These are phyloP conservation scores for Dacryopinax primogenitus DNA, from an alignment of 768 basidiomycete genomes.

Conservation along the genomic window DNA sequence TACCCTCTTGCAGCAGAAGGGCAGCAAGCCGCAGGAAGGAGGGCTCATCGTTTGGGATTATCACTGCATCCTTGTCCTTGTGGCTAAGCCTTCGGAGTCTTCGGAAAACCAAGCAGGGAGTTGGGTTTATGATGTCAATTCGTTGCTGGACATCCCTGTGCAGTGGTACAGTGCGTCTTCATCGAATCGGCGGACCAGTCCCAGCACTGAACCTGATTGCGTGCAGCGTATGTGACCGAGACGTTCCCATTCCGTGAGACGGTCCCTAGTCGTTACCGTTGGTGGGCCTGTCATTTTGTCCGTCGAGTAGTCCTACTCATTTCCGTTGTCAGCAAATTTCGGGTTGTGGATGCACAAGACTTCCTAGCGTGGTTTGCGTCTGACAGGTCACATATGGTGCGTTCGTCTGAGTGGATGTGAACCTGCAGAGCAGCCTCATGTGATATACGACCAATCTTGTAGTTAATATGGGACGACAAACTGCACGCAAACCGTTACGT, in stretches of 20 bases:
- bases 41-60: constrained; percentile 57
- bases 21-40: constrained; percentile 25
- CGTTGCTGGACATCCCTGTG: constrained; percentile 40
- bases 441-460: background rate
- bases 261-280: constrained; percentile 32
- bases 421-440: background rate
- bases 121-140: constrained; percentile 66
- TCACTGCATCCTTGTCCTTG: constrained; percentile 51
- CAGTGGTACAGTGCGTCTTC: constrained; percentile 25
- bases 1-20: constrained; percentile 51
- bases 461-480: constrained; percentile 9
- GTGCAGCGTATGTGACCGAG: constrained; percentile 34
- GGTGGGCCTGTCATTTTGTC: constrained; percentile 27
- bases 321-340: constrained; percentile 44
- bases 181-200: background rate
- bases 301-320: background rate
- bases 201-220: background rate
- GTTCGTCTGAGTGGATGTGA: constrained; percentile 10
- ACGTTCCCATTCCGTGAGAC: constrained; percentile 32
- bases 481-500: constrained; percentile 25
- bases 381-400: constrained; percentile 65
- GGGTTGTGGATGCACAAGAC: constrained; percentile 41
- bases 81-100: constrained; percentile 19
- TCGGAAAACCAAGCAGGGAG: constrained; percentile 13
- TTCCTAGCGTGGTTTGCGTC: constrained; percentile 55